Evolutionary conservation across 164 flowering plant genomes (phyloP).

Genomic region (Macadamia integrifolia): DNA sequence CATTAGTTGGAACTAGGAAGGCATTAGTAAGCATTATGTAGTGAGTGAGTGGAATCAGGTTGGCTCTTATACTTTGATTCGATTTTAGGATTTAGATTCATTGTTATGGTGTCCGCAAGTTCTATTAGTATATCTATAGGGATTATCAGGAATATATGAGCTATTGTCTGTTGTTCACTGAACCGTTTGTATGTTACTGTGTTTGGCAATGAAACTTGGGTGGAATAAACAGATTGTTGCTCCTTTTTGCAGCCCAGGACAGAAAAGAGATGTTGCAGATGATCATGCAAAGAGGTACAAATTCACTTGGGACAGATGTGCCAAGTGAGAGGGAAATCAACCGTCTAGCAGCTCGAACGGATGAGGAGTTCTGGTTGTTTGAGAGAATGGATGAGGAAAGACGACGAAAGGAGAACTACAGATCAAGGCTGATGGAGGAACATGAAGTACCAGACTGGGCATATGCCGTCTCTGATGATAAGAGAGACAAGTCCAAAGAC

Average conservation of each 20-base stretch:
- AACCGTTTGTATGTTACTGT: background rate
- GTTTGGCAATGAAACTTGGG: background rate
- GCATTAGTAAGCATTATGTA: too few relatives aligned
- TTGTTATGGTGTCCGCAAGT: too few relatives aligned
- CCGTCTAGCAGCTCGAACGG: slow-evolving; percentile 87
- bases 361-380: slow-evolving; percentile 86
- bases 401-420: slow-evolving; percentile 70
- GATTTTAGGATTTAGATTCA: too few relatives aligned
- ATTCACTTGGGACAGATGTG: slow-evolving; percentile 84
- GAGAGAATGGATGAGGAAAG: slow-evolving; percentile 98
- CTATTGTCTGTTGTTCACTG: background rate
- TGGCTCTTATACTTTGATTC: too few relatives aligned
- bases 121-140: too few relatives aligned
- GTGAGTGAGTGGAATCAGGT: too few relatives aligned
- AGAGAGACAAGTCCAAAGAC: slow-evolving; percentile 35
- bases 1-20: too few relatives aligned
- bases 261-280: slow-evolving; percentile 82
- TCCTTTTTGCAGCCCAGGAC: slow-evolving; percentile 69
- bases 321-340: slow-evolving; percentile 99
- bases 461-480: slow-evolving; percentile 36
- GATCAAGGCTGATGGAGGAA: slow-evolving; percentile 90
- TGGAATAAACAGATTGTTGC: background rate
- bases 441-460: slow-evolving; percentile 99
- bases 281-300: slow-evolving; percentile 92
- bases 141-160: background rate